phyloP scores from a whole-genome alignment of 2,329 filamentous ascomycete species.

The Monilinia fructicola region DNA sequence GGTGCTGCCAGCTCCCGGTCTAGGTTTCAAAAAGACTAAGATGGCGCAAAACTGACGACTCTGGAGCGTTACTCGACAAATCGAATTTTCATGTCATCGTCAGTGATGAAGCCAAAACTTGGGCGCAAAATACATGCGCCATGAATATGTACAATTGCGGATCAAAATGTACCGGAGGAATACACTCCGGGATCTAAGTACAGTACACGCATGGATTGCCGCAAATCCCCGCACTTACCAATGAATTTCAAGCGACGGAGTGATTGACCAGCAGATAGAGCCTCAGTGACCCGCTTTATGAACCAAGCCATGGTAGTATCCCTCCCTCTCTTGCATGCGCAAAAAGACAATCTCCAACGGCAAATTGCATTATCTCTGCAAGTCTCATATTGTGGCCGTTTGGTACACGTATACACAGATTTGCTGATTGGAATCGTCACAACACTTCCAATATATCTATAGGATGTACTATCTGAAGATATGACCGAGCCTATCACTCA shows the following conservation, averaged over 20 bases:
- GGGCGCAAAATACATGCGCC: background rate
- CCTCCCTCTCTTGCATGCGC: background rate
- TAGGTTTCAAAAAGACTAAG: background rate
- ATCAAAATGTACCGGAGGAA: background rate
- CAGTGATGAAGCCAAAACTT: background rate
- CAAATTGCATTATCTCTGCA: conserved; percentile 1
- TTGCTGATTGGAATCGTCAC: conserved; percentile 8
- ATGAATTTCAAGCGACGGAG: background rate
- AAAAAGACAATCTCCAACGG: conserved; percentile 5
- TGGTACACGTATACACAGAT: background rate
- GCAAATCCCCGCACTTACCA: background rate
- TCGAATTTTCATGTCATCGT: background rate
- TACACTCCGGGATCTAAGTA: background rate
- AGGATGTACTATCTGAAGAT: conserved; percentile 5
- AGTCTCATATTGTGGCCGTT: background rate
- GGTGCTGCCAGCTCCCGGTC: background rate
- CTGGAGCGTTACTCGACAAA: background rate
- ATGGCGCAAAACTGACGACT: background rate
- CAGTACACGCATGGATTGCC: background rate
- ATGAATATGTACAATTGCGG: background rate
- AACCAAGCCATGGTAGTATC: background rate
- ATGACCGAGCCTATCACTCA: background rate
- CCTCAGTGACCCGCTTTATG: background rate
- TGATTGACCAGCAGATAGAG: conserved; percentile 8
- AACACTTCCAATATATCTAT: background rate